A percentile compares a stretch with the other conserved stretches of the same genome.
These are phyloP conservation scores for Eruca vesicaria DNA, from an alignment of 441 rosid genomes.

Conservation along the genomic window DNA sequence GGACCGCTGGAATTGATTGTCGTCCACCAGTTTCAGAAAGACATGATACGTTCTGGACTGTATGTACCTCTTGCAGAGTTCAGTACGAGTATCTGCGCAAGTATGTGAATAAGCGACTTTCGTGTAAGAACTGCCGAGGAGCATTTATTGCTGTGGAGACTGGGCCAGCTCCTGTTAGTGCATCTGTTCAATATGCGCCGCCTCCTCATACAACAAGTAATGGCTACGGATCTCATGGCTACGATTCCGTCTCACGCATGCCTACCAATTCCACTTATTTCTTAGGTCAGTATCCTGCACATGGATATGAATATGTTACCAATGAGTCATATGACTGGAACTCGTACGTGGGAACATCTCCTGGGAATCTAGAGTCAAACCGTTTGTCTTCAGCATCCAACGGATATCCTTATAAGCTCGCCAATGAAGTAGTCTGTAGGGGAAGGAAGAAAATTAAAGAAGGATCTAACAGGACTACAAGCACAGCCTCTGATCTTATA, in stretches of 20 bases:
- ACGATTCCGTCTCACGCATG: slow-evolving; percentile 64
- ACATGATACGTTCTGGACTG: slow-evolving; percentile 98
- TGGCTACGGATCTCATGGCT: slow-evolving; percentile 72
- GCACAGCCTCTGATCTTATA: slow-evolving; percentile 26
- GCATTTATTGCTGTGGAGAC: slow-evolving; percentile 94
- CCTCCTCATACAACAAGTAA: slow-evolving; percentile 44
- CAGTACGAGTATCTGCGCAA: slow-evolving; percentile 97
- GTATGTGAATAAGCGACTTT: slow-evolving; percentile 95
- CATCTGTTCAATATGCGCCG: slow-evolving; percentile 77
- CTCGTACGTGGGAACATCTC: slow-evolving; percentile 59
- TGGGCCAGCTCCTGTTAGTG: slow-evolving; percentile 85
- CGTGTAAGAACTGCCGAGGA: slow-evolving; percentile 98
- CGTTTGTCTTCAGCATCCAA: slow-evolving; percentile 44
- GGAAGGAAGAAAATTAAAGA: slow-evolving; percentile 45
- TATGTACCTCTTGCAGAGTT: slow-evolving; percentile 35
- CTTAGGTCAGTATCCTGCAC: slow-evolving; percentile 71
- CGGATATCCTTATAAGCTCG: slow-evolving; percentile 52
- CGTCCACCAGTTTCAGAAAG: slow-evolving; percentile 57
- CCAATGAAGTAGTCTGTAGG: slow-evolving; percentile 46
- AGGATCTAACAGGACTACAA: slow-evolving; percentile 46
- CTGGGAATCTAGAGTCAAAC: slow-evolving; percentile 50
- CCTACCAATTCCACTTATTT: slow-evolving; percentile 62
- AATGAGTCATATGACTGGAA: slow-evolving; percentile 83
- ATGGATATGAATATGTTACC: slow-evolving; percentile 73
- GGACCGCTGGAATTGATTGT: slow-evolving; percentile 45